Percentiles rank a stretch among this genome's conserved stretches.
Evolutionary conservation across 495 filamentous ascomycete genomes (phyloP).

Genomic region (Daldinia vernicosa): DNA sequence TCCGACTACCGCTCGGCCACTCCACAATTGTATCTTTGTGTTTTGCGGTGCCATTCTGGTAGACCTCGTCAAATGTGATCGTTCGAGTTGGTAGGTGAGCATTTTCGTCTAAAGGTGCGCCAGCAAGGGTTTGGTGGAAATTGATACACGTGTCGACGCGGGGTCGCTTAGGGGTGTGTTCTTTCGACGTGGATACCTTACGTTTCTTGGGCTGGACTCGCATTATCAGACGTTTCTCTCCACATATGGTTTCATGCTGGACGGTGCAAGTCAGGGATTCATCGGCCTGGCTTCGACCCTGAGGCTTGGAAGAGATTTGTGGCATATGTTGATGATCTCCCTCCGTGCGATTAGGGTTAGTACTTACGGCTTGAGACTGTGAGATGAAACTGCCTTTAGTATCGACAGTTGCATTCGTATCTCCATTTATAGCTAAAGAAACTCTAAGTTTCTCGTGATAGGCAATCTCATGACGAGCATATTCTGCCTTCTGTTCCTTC

Average conservation of each 20-base stretch:
- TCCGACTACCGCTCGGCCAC: conserved; percentile 39
- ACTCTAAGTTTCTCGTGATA: conserved; percentile 5
- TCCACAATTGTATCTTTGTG: conserved; percentile 56
- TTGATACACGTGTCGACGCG: conserved; percentile 18
- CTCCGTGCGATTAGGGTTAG: not conserved
- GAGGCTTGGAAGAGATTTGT: not conserved
- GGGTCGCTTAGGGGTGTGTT: conserved; percentile 17
- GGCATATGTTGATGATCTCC: not conserved
- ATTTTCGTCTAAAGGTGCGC: conserved; percentile 1
- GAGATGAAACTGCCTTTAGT: not conserved
- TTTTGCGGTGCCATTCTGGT: conserved; percentile 46
- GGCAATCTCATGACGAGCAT: conserved; percentile 3
- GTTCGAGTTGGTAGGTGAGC: conserved; percentile 26
- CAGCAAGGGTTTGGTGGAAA: conserved; percentile 12
- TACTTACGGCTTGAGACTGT: conserved; percentile 26
- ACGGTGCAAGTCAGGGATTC: conserved; percentile 28
- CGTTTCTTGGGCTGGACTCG: conserved; percentile 32
- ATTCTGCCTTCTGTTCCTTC: conserved; percentile 7
- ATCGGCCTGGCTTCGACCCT: not conserved
- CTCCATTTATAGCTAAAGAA: not conserved
- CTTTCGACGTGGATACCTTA: not conserved
- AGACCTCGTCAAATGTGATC: conserved; percentile 54
- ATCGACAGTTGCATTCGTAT: not conserved
- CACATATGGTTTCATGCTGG: conserved; percentile 9
- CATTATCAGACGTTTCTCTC: conserved; percentile 32